phyloP scores from a whole-genome alignment of 2,329 filamentous ascomycete genomes.

The Fusarium tuaranense region DNA sequence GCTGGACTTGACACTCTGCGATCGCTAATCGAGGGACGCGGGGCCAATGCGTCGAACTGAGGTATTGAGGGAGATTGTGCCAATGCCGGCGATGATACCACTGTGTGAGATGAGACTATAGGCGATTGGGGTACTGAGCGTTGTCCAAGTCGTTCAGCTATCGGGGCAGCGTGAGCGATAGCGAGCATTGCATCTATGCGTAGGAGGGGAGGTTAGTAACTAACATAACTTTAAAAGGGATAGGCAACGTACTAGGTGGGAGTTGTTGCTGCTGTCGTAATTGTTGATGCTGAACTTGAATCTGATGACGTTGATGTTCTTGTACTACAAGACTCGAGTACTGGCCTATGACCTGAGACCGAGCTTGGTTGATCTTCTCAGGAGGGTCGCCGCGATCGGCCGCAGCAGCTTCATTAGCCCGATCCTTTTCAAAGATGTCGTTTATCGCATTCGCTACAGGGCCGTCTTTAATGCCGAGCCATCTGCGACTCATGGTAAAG shows the following conservation, averaged over 20 bases:
- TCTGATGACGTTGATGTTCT: constrained; percentile 3
- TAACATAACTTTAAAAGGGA: not conserved
- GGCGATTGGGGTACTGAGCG: constrained; percentile 16
- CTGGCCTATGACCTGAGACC: constrained; percentile 14
- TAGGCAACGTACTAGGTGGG: constrained; percentile 25
- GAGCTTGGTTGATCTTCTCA: constrained; percentile 18
- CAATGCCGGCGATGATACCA: constrained; percentile 3
- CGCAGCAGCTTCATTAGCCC: constrained; percentile 33
- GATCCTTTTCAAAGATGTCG: constrained; percentile 43
- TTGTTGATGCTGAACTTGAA: constrained; percentile 6
- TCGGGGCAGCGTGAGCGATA: constrained; percentile 6
- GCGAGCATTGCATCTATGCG: constrained; percentile 17
- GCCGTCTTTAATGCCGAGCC: constrained; percentile 40
- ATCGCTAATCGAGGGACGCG: not conserved
- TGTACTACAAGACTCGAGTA: constrained; percentile 23
- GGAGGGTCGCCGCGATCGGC: constrained; percentile 6
- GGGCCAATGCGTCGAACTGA: constrained; percentile 14
- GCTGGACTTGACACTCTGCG: constrained; percentile 15
- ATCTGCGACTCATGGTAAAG: constrained; percentile 47
- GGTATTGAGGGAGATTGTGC: constrained; percentile 10
- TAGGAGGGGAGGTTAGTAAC: constrained; percentile 16
- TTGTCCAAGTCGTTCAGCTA: constrained; percentile 15
- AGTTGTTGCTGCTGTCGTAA: constrained; percentile 8
- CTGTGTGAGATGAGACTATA: constrained; percentile 11
- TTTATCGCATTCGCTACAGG: constrained; percentile 29